These are phyloP conservation scores for Aspergillus sclerotioniger DNA, from an alignment of 495 filamentous ascomycete species.

Conservation along the genomic window DNA sequence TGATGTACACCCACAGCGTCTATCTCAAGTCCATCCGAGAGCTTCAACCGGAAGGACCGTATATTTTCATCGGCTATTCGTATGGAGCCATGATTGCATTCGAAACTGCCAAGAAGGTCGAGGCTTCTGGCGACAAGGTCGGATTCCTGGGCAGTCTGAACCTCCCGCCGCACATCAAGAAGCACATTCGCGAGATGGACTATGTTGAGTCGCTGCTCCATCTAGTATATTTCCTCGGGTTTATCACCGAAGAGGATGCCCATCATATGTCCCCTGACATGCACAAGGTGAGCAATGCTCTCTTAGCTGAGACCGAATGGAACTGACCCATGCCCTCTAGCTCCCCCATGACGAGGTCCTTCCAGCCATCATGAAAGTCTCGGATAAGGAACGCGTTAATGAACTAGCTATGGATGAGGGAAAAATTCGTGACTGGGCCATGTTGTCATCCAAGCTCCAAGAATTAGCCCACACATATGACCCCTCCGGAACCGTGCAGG, in stretches of 20 bases:
- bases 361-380: slow-evolving; percentile 25
- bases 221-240: slow-evolving; percentile 45
- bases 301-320: background rate
- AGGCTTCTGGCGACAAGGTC: slow-evolving; percentile 25
- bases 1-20: slow-evolving; percentile 6
- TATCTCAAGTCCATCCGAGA: slow-evolving; percentile 43
- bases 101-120: slow-evolving; percentile 49
- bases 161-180: slow-evolving; percentile 51
- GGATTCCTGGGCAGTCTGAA: slow-evolving; percentile 31
- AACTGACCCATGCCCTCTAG: background rate
- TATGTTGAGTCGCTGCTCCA: slow-evolving; percentile 46
- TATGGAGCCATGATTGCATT: slow-evolving; percentile 54
- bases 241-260: slow-evolving; percentile 37
- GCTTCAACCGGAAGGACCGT: slow-evolving; percentile 50
- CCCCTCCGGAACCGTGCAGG: slow-evolving; percentile 35
- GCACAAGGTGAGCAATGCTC: slow-evolving; percentile 2
- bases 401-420: slow-evolving; percentile 38
- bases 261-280: slow-evolving; percentile 20
- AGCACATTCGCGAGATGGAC: slow-evolving; percentile 46
- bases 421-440: slow-evolving; percentile 36
- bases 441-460: slow-evolving; percentile 40
- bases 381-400: slow-evolving; percentile 23
- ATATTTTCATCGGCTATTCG: slow-evolving; percentile 53
- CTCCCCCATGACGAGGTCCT: slow-evolving; percentile 21
- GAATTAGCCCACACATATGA: slow-evolving; percentile 47